These are phyloP conservation scores for Zygoascus hellenicus DNA, from an alignment of 1,139 yeast genomes.

Conservation along the genomic window DNA sequence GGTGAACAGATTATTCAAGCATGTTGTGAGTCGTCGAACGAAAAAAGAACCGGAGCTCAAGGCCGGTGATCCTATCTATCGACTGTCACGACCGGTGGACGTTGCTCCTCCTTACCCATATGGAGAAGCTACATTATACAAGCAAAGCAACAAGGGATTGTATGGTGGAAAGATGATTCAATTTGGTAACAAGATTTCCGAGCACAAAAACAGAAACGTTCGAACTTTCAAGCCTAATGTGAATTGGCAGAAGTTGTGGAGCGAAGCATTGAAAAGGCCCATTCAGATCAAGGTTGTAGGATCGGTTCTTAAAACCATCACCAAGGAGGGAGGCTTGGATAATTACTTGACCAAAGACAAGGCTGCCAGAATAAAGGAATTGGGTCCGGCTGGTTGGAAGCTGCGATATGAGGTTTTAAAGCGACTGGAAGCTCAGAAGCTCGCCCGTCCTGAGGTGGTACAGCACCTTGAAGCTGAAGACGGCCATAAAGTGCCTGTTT, in stretches of 20 bases:
- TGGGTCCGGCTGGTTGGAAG: constrained; percentile 90
- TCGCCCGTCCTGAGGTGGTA: constrained; percentile 13
- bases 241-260: constrained; percentile 70
- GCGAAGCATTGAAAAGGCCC: constrained; percentile 62
- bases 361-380: constrained; percentile 81
- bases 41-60: constrained; percentile 25
- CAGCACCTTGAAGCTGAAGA: constrained; percentile 3
- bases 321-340: constrained; percentile 92
- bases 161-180: constrained; percentile 84
- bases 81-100: constrained; percentile 25
- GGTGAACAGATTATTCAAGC: constrained; percentile 23
- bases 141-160: constrained; percentile 80
- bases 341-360: constrained; percentile 79
- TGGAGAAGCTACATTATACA: constrained; percentile 70
- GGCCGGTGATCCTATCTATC: constrained; percentile 31
- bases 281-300: constrained; percentile 62
- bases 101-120: constrained; percentile 74
- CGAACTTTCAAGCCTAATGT: constrained; percentile 82
- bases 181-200: constrained; percentile 74
- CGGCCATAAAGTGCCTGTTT: constrained; percentile 22
- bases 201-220: constrained; percentile 65
- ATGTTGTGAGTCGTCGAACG: constrained; percentile 31
- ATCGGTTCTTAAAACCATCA: constrained; percentile 75
- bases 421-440: constrained; percentile 30
- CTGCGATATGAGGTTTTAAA: constrained; percentile 66